Evolutionary conservation across 2,329 filamentous ascomycete genomes (phyloP).

Genomic region (Hypoxylon sp.): DNA sequence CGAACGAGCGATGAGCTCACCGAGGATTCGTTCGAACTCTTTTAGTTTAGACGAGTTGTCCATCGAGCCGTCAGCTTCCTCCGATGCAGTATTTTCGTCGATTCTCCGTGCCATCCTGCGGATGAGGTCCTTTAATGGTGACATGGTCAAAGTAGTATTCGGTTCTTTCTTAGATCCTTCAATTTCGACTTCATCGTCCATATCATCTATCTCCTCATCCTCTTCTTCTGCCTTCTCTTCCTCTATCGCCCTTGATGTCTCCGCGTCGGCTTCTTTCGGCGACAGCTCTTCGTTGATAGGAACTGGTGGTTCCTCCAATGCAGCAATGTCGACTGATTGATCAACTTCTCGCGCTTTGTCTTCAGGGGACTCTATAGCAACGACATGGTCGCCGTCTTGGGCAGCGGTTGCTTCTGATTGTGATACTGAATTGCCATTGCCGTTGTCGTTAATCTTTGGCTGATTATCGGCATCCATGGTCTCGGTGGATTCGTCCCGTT

Average conservation of each 20-base stretch:
- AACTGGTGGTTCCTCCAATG: slow-evolving; percentile 3
- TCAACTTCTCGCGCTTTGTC: background rate
- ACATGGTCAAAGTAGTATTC: slow-evolving; percentile 52
- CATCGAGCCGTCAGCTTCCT: slow-evolving; percentile 43
- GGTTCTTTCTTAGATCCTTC: slow-evolving; percentile 34
- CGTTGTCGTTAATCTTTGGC: background rate
- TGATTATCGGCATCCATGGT: slow-evolving; percentile 8
- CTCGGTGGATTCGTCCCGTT: background rate
- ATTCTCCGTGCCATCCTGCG: slow-evolving; percentile 62
- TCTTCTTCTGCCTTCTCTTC: slow-evolving; percentile 44
- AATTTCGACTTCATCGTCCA: slow-evolving; percentile 41
- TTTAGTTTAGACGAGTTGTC: slow-evolving; percentile 57
- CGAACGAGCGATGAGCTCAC: slow-evolving; percentile 59
- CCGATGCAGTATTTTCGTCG: slow-evolving; percentile 49
- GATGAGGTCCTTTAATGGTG: slow-evolving; percentile 60
- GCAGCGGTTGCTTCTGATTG: slow-evolving; percentile 6
- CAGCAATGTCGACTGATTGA: background rate
- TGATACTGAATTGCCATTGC: background rate
- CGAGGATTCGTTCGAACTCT: slow-evolving; percentile 64
- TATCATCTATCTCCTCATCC: slow-evolving; percentile 35
- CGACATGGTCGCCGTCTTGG: slow-evolving; percentile 4
- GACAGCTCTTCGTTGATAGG: slow-evolving; percentile 12
- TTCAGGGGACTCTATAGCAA: background rate
- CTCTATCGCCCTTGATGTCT: slow-evolving; percentile 32
- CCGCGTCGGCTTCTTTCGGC: slow-evolving; percentile 8